Evolutionary conservation across 2,329 filamentous ascomycete genomes (phyloP).

Genomic region (Apiospora phragmitis): DNA sequence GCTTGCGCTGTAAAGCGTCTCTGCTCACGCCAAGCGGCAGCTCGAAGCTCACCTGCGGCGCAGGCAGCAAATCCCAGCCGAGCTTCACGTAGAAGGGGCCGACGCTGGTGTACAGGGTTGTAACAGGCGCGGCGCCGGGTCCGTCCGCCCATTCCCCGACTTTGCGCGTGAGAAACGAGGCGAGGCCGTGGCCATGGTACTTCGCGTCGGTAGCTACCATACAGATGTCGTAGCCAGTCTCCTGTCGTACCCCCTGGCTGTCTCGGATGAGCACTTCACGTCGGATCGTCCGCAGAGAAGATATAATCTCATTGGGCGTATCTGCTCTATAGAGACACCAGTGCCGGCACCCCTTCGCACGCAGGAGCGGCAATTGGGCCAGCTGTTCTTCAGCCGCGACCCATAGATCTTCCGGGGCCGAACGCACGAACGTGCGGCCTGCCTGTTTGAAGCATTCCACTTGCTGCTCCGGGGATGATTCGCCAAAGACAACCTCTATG

Average conservation of each 20-base stretch:
- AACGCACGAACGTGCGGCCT: background rate
- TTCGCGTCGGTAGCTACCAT: background rate
- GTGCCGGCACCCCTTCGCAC: background rate
- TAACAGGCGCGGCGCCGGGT: background rate
- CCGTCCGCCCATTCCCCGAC: constrained; percentile 1
- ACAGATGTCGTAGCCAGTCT: background rate
- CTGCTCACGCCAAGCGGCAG: background rate
- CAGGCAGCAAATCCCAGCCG: constrained; percentile 2
- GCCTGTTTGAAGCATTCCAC: constrained; percentile 4
- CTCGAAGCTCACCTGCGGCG: constrained; percentile 8
- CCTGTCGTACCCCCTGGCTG: background rate
- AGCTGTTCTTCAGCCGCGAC: background rate
- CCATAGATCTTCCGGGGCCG: background rate
- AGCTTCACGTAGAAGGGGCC: background rate
- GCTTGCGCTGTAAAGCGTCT: background rate
- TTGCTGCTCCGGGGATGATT: background rate
- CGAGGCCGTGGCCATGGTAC: constrained; percentile 2
- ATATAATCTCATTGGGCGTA: background rate
- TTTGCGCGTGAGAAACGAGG: constrained; percentile 1
- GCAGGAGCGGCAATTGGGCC: background rate
- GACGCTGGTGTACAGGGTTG: background rate
- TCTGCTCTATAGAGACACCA: constrained; percentile 1
- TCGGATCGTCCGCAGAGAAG: background rate
- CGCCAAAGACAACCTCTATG: background rate
- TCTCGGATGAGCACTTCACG: background rate